A percentile compares a stretch with the other conserved stretches of the same genome.
Evolutionary conservation across 2,329 filamentous ascomycete genomes (phyloP).

Genomic region (Nemania bipapillata): DNA sequence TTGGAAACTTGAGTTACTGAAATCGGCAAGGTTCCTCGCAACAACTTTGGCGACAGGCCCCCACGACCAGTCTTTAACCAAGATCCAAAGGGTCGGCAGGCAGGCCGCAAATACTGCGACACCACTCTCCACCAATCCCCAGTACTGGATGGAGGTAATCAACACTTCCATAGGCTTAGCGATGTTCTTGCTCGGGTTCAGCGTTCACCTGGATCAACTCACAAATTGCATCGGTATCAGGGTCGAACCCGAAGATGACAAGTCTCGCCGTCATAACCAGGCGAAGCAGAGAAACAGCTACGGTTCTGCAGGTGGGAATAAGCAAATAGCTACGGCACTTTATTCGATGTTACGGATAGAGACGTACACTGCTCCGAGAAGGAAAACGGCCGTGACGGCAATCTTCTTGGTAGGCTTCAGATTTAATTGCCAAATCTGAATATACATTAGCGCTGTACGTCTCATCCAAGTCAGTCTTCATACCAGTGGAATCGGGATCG

Average conservation of each 20-base stretch:
- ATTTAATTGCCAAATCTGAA: conserved; percentile 30
- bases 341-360: no score
- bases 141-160: conserved; percentile 7
- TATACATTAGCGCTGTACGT: conserved; percentile 1
- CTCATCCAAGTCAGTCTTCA: no score
- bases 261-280: conserved; percentile 12
- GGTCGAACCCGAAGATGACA: background rate
- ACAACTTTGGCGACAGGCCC: background rate
- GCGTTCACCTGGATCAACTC: background rate
- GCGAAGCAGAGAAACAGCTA: conserved; percentile 16
- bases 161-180: background rate
- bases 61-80: conserved; percentile 7
- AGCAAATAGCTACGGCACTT: no score
- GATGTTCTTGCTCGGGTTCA: background rate
- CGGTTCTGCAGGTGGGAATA: background rate
- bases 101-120: conserved; percentile 11
- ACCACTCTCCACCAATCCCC: conserved; percentile 8
- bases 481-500: conserved; percentile 40
- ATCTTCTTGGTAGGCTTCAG: conserved; percentile 20
- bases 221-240: conserved; percentile 6
- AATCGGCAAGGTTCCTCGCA: no score
- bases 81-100: conserved; percentile 17
- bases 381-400: conserved; percentile 22
- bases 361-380: conserved; percentile 32
- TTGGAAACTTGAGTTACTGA: no score